Evolutionary conservation across 169 alveolate genomes (phyloP), one percentile per base, ranked within the genome.

Genomic region (Besnoitia besnoiti): DNA sequence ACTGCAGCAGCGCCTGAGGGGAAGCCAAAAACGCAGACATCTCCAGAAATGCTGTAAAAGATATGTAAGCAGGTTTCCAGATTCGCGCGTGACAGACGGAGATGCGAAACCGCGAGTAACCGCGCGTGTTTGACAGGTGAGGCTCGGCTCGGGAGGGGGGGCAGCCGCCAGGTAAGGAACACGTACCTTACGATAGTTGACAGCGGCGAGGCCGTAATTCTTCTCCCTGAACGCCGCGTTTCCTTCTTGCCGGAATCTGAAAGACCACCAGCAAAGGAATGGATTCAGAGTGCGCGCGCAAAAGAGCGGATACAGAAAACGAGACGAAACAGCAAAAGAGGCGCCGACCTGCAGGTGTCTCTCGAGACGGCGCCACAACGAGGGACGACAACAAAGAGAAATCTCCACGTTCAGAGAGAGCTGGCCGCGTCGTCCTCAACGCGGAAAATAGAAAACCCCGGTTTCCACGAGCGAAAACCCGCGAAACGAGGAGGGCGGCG

Each of bases 171-270:
- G n/a, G n/a, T n/a, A n/a, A n/a, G n/a, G n/a, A 50, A 50, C 62
- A 5, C 73, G 47, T 37, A 85, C 94, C 42, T 85, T 92, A 14
- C 94, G 92, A 39, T 92, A 92, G 80, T 62, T 55, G 77, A 85
- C 92, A 3, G 94, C 94, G 0, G 94, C 94, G 61, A 85, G 89
- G 21, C 92, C 94, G 51, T 73, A 92, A 50, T 92, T 84, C 49
- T 51, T 37, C 46, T 85, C 90, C 44, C 55, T 61, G 49, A 75
- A 92, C 46, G 92, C 94, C 30, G 75, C 87, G 67, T 92, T 92
- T 39, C 94, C 94, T 51, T 87, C 92, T 14, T 35, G 44, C 21
- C 92, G 89, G 67, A 92, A 92, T 33, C 94, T 91, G 59, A 37
- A 39, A 42, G 14, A 2, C 30, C 37, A 10, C 33, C 19, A 14